These are phyloP conservation scores for Daldinia caldariorum DNA, from an alignment of 495 filamentous ascomycete genomes.

Conservation along the genomic window DNA sequence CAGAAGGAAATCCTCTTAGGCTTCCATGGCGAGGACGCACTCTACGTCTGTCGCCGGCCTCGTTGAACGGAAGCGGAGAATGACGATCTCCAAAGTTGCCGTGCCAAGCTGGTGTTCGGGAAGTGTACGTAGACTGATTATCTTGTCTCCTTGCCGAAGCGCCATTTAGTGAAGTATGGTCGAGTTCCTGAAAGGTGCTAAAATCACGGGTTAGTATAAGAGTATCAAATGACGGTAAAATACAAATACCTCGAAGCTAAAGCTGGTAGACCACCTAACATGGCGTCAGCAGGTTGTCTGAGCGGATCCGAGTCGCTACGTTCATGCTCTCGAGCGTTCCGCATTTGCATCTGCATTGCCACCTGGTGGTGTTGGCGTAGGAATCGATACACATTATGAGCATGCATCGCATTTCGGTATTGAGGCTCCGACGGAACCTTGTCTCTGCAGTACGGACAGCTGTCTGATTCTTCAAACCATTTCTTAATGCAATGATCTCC, in stretches of 20 bases:
- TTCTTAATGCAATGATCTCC: conserved; percentile 69
- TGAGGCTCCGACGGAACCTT: conserved; percentile 62
- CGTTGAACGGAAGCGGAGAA: conserved; percentile 50
- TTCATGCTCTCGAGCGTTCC: conserved; percentile 19
- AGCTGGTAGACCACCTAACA: conserved; percentile 9
- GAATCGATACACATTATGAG: conserved; percentile 38
- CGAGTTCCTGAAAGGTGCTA: conserved; percentile 32
- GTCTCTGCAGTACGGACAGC: conserved; percentile 67
- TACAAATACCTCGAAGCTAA: conserved; percentile 34
- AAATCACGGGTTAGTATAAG: conserved; percentile 10
- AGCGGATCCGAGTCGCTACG: conserved; percentile 21
- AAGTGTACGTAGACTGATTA: conserved; percentile 5
- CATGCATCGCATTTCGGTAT: conserved; percentile 29
- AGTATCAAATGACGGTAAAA: neutral
- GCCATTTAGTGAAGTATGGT: conserved; percentile 9
- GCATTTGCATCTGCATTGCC: conserved; percentile 22
- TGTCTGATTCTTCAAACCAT: conserved; percentile 68
- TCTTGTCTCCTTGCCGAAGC: conserved; percentile 30
- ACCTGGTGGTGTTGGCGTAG: conserved; percentile 40
- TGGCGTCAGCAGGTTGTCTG: conserved; percentile 8
- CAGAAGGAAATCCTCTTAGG: conserved; percentile 35
- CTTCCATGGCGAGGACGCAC: conserved; percentile 52
- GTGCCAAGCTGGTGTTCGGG: conserved; percentile 23
- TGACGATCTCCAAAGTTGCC: conserved; percentile 47
- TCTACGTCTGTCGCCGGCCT: conserved; percentile 51